Evolutionary conservation across 169 alveolate species (phyloP).

Genomic region (Theileria orientalis): DNA sequence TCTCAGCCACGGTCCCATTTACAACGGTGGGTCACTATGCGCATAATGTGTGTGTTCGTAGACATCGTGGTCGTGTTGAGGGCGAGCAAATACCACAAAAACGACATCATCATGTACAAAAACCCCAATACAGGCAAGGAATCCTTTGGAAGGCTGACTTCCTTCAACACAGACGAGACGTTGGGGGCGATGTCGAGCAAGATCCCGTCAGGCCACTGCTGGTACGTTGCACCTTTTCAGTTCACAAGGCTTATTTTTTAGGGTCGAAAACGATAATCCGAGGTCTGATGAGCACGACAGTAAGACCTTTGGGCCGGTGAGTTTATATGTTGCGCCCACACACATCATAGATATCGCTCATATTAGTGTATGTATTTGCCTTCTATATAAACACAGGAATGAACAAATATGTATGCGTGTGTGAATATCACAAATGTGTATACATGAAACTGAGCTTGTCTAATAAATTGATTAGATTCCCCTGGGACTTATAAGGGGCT

Average conservation of each 20-base stretch:
- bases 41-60: too few relatives aligned
- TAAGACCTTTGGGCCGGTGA: constrained; percentile 54
- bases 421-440: too few relatives aligned
- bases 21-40: constrained; percentile 6
- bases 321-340: neutral
- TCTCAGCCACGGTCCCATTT: constrained; percentile 11
- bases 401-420: too few relatives aligned
- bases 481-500: constrained; percentile 58
- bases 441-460: too few relatives aligned
- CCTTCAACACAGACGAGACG: constrained; percentile 19
- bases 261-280: constrained; percentile 63
- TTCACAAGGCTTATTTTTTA: neutral
- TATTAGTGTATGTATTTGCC: too few relatives aligned
- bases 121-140: constrained; percentile 53
- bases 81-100: constrained; percentile 43
- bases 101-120: constrained; percentile 52
- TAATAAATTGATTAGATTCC: too few relatives aligned
- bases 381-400: too few relatives aligned
- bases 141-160: constrained; percentile 46
- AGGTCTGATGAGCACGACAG: constrained; percentile 57
- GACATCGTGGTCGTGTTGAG: constrained; percentile 57
- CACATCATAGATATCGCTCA: too few relatives aligned
- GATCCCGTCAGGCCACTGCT: constrained; percentile 64
- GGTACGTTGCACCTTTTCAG: constrained; percentile 18
- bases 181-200: neutral